These are phyloP conservation scores for Elsinoe perseae DNA, from an alignment of 2,329 filamentous ascomycete genomes.

Conservation along the genomic window DNA sequence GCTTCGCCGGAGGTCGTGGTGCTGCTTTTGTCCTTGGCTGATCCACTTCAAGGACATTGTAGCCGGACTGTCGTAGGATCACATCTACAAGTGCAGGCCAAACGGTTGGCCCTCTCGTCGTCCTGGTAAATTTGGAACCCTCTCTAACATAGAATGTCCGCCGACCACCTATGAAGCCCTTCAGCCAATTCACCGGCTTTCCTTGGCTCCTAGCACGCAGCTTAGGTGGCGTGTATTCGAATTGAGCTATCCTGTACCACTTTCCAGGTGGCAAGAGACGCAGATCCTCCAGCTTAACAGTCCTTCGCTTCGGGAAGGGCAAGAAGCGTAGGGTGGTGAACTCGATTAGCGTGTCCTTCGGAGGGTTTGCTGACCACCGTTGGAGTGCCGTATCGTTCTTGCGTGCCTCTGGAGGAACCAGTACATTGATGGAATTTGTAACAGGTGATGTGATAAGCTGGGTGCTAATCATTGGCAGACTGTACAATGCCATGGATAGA, in stretches of 20 bases:
- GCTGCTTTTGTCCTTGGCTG: background rate
- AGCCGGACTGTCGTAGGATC: background rate
- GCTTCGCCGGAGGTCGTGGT: background rate
- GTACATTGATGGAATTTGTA: constrained; percentile 63
- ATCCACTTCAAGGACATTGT: background rate
- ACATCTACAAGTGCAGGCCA: constrained; percentile 1
- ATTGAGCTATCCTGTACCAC: constrained; percentile 23
- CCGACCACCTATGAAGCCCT: background rate
- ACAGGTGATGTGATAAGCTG: constrained; percentile 60
- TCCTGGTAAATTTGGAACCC: background rate
- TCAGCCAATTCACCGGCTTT: background rate
- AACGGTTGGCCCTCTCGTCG: constrained; percentile 3
- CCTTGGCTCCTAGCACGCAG: background rate
- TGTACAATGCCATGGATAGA: constrained; percentile 43
- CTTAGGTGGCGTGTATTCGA: constrained; percentile 25
- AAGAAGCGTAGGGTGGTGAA: constrained; percentile 36
- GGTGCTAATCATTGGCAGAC: constrained; percentile 58
- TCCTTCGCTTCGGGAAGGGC: constrained; percentile 31
- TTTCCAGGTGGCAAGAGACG: constrained; percentile 21
- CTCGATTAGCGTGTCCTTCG: constrained; percentile 34
- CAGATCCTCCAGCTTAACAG: constrained; percentile 23
- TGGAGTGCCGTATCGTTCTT: constrained; percentile 50
- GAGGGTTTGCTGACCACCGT: constrained; percentile 44
- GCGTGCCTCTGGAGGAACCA: constrained; percentile 58
- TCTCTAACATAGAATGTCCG: constrained; percentile 7